Conservation (phyloP, 805 yeast species). For the Wickerhamomyces queroliae region DNA sequence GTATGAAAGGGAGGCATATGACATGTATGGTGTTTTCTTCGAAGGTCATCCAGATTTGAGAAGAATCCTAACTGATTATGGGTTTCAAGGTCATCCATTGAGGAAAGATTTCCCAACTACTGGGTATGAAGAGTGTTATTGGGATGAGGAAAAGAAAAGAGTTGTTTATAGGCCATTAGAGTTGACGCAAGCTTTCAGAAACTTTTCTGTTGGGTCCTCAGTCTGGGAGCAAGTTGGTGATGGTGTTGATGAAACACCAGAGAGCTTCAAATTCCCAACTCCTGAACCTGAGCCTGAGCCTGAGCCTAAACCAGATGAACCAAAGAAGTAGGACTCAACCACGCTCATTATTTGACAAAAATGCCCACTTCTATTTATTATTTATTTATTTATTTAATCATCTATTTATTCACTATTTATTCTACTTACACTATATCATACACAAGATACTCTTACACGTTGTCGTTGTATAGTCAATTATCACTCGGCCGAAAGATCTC, state of each 20-base stretch:
- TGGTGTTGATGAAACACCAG: slow-evolving; percentile 79
- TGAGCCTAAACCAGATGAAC: slow-evolving; percentile 17
- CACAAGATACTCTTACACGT: too few species aligned
- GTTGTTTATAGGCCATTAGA: slow-evolving; percentile 87
- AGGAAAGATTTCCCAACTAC: slow-evolving; percentile 92
- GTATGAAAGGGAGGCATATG: slow-evolving; percentile 88
- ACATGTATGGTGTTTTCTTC: slow-evolving; percentile 80
- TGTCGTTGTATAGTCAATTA: too few species aligned
- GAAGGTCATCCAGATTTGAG: slow-evolving; percentile 88
- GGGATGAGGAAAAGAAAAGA: slow-evolving; percentile 87
- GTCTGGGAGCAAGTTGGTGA: slow-evolving; percentile 92
- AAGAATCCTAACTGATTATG: slow-evolving; percentile 87
- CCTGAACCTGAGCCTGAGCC: slow-evolving; percentile 72
- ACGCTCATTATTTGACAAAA: slow-evolving; percentile 4
- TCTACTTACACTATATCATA: too few species aligned
- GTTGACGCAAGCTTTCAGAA: slow-evolving; percentile 88
- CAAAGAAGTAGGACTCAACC: slow-evolving; percentile 13
- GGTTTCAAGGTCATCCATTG: slow-evolving; percentile 88
- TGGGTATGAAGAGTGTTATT: slow-evolving; percentile 85
- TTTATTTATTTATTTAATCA: slow-evolving; percentile 19
- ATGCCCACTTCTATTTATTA: slow-evolving; percentile 9
- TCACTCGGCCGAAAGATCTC: too few species aligned
- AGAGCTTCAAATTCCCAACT: slow-evolving; percentile 71
- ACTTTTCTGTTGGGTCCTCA: slow-evolving; percentile 81
- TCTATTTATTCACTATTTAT: too few species aligned